Evolutionary conservation across 306 rosid species (phyloP).

Genomic region (Mucuna pruriens): DNA sequence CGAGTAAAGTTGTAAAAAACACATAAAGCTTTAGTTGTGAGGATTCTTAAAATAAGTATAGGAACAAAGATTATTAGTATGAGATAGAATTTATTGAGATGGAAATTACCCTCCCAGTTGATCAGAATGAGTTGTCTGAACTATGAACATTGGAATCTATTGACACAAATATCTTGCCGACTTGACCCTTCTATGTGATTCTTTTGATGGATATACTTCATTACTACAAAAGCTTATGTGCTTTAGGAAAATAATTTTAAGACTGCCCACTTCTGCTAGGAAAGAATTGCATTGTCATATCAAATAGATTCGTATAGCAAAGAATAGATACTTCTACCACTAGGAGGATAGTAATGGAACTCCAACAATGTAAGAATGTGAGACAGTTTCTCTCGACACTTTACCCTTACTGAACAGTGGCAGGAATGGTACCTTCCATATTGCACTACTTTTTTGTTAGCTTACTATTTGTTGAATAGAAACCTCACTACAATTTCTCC

Average conservation of each 20-base stretch:
- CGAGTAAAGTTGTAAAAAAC: neutral
- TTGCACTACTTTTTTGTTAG: constrained; percentile 2
- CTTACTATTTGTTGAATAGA: neutral
- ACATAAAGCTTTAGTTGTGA: neutral
- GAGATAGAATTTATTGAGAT: neutral
- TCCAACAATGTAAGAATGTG: neutral
- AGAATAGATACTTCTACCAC: neutral
- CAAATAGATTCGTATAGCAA: neutral
- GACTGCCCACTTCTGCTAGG: neutral
- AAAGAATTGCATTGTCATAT: neutral
- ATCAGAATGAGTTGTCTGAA: constrained; percentile 12
- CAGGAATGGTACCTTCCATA: constrained; percentile 18
- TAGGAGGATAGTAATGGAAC: neutral
- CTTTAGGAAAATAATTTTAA: neutral
- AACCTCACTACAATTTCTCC: constrained; percentile 2
- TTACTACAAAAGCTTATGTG: neutral
- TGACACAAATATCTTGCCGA: constrained; percentile 15
- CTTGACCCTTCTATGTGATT: neutral
- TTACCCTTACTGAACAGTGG: neutral
- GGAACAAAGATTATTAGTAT: neutral
- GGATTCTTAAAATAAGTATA: neutral
- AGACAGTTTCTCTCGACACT: neutral
- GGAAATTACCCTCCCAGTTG: neutral
- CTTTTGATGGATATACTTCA: constrained; percentile 18
- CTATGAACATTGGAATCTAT: constrained; percentile 16